Evolutionary conservation across 129 eudicot genomes (phyloP).

Genomic region (Ambrosia trifida): DNA sequence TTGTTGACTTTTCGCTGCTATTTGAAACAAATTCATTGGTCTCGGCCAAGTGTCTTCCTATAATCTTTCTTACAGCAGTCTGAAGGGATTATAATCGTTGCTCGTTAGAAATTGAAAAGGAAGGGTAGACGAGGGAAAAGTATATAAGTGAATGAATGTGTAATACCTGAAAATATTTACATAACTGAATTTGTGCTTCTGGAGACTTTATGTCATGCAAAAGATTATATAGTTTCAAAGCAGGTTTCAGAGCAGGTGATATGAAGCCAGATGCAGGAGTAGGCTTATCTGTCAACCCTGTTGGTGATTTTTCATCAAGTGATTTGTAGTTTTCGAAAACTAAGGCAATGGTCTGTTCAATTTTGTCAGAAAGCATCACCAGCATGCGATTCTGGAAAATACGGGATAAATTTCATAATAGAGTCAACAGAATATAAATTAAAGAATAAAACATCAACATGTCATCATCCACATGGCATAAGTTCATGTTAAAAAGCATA

Average conservation of each 20-base stretch:
- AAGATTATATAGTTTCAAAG: conserved; percentile 66
- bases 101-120: conserved; percentile 19
- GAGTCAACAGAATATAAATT: conserved; percentile 6
- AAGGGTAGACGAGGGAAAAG: neutral
- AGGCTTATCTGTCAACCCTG: conserved; percentile 53
- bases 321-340: conserved; percentile 82
- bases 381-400: conserved; percentile 66
- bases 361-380: conserved; percentile 60
- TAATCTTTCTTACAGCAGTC: conserved; percentile 81
- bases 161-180: conserved; percentile 78
- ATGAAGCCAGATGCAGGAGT: conserved; percentile 47
- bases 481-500: neutral
- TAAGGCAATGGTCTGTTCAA: conserved; percentile 57
- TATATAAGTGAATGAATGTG: neutral
- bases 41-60: conserved; percentile 61
- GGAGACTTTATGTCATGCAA: conserved; percentile 57
- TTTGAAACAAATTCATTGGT: conserved; percentile 56
- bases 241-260: conserved; percentile 78
- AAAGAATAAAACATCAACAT: neutral
- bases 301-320: conserved; percentile 57
- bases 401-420: neutral
- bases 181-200: conserved; percentile 64
- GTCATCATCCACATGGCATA: neutral
- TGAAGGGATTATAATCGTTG: conserved; percentile 27
- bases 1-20: conserved; percentile 35